Conservation (phyloP, 257 asterid species). For the Lycium barbarum region DNA sequence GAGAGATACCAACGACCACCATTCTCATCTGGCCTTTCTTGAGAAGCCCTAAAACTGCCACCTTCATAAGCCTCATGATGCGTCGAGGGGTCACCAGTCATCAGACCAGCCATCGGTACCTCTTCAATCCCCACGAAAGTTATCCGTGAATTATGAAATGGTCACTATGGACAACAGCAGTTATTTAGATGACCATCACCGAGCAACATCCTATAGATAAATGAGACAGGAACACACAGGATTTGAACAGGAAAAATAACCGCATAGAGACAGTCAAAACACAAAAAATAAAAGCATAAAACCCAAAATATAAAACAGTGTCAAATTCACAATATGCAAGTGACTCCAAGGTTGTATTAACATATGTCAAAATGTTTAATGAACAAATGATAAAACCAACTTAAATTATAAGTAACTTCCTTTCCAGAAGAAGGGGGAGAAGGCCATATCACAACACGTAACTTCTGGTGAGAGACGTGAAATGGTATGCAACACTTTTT, state of each 20-base stretch:
- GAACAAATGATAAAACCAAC: not conserved
- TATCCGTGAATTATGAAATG: conserved; percentile 30
- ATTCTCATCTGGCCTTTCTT: conserved; percentile 66
- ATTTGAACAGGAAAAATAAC: conserved; percentile 18
- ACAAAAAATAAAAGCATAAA: not conserved
- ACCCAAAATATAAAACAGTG: not conserved
- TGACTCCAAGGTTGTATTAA: not conserved
- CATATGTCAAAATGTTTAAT: not conserved
- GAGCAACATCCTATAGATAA: conserved; percentile 32
- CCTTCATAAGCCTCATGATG: conserved; percentile 67
- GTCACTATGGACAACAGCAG: conserved; percentile 40
- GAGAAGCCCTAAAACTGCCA: conserved; percentile 54
- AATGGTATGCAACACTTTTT: not conserved
- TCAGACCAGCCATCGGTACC: conserved; percentile 62
- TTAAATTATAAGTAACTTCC: not conserved
- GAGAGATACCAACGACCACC: conserved; percentile 80
- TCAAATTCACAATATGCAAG: not conserved
- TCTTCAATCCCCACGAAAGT: conserved; percentile 44
- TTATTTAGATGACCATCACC: conserved; percentile 40
- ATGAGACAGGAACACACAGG: conserved; percentile 25
- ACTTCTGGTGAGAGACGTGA: not conserved
- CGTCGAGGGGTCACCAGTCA: conserved; percentile 70
- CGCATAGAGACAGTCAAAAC: not conserved
- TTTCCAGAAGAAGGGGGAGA: not conserved
- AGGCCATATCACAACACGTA: not conserved